Percentiles rank a stretch among this genome's conserved stretches.
phyloP scores from a whole-genome alignment of 257 asterid species.

The Ajuga chamaepitys region DNA sequence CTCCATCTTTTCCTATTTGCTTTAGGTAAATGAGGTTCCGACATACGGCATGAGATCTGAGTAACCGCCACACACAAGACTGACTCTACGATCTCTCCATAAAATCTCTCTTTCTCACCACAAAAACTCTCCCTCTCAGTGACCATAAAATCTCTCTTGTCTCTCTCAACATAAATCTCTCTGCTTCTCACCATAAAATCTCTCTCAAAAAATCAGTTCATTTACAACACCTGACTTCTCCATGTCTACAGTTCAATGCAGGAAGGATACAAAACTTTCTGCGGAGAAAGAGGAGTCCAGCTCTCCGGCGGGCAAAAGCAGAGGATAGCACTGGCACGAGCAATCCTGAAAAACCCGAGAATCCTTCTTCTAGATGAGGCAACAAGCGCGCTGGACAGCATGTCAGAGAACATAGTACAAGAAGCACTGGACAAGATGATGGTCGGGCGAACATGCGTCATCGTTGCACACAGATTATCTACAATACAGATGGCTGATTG shows the following conservation, averaged over 20 bases:
- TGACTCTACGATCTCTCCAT: too few relatives aligned
- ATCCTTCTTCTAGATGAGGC: conserved; percentile 56
- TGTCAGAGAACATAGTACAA: conserved; percentile 41
- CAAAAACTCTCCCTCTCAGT: too few relatives aligned
- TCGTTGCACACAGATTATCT: conserved; percentile 45
- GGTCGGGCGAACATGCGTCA: conserved; percentile 41
- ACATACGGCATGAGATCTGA: too few relatives aligned
- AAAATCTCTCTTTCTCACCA: not conserved
- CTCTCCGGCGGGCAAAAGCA: conserved; percentile 63
- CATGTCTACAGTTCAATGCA: conserved; percentile 27
- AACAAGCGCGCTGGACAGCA: conserved; percentile 40
- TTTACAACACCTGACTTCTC: not conserved
- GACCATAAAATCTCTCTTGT: too few relatives aligned
- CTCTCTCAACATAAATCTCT: too few relatives aligned
- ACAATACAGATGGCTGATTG: conserved; percentile 40
- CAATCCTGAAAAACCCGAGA: conserved; percentile 35
- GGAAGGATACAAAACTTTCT: conserved; percentile 43
- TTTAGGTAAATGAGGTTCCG: too few relatives aligned
- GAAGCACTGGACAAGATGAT: conserved; percentile 49
- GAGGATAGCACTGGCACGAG: conserved; percentile 47
- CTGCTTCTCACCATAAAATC: too few relatives aligned
- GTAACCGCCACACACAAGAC: too few relatives aligned
- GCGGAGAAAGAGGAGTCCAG: conserved; percentile 51
- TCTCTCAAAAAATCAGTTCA: not conserved
- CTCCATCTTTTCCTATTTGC: too few relatives aligned